Evolutionary conservation across 1,284 basidiomycete genomes (phyloP).

Genomic region (Wallemia hederae): DNA sequence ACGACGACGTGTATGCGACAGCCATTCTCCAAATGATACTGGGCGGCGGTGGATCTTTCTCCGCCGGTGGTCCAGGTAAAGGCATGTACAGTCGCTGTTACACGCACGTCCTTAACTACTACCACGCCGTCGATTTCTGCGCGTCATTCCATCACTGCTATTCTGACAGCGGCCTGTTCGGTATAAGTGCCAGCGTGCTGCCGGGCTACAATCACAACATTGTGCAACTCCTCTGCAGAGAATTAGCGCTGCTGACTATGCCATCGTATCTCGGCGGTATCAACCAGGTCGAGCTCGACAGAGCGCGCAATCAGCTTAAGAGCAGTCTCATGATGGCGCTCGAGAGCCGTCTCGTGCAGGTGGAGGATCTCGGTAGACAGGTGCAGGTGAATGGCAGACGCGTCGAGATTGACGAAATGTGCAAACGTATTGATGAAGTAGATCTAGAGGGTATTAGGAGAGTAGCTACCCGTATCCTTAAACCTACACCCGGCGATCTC

Average conservation of each 20-base stretch:
- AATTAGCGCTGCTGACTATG: slow-evolving; percentile 24
- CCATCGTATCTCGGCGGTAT: slow-evolving; percentile 19
- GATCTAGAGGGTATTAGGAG: slow-evolving; percentile 36
- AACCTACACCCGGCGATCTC: slow-evolving; percentile 8
- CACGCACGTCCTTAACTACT: slow-evolving; percentile 87
- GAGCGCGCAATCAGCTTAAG: slow-evolving; percentile 91
- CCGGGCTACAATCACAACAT: slow-evolving; percentile 34
- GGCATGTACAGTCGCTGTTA: slow-evolving; percentile 96
- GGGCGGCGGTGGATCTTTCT: slow-evolving; percentile 84
- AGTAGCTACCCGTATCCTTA: slow-evolving; percentile 44
- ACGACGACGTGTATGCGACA: slow-evolving; percentile 76
- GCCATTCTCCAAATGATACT: slow-evolving; percentile 86
- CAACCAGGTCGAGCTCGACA: slow-evolving; percentile 35
- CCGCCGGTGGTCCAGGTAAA: slow-evolving; percentile 89
- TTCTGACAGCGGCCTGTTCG: slow-evolving; percentile 76
- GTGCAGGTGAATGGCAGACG: slow-evolving; percentile 73
- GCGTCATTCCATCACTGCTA: slow-evolving; percentile 98
- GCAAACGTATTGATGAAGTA: slow-evolving; percentile 55
- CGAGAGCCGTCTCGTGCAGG: slow-evolving; percentile 66
- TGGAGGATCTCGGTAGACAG: slow-evolving; percentile 48
- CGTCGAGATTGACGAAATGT: slow-evolving; percentile 72
- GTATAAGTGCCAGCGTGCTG: slow-evolving; percentile 66
- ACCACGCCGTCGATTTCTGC: slow-evolving; percentile 80
- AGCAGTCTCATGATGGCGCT: slow-evolving; percentile 81
- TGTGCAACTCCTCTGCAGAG: slow-evolving; percentile 57